phyloP scores from a whole-genome alignment of 768 basidiomycete genomes.

The Lactifluus pinguis region DNA sequence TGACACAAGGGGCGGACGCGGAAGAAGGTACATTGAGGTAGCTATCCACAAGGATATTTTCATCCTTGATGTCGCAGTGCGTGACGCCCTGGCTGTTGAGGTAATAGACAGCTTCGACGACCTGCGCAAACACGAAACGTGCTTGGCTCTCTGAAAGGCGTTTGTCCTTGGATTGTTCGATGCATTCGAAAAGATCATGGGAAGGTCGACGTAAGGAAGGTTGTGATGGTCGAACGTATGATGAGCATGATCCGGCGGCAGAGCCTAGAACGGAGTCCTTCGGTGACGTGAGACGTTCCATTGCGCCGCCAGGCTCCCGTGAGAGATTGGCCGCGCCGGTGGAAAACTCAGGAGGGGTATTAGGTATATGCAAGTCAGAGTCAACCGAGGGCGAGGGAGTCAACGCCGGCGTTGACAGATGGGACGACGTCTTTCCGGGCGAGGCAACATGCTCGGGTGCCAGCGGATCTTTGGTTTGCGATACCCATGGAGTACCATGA shows the following conservation, averaged over 20 bases:
- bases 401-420: conserved; percentile 17
- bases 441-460: not conserved
- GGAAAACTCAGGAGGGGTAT: conserved; percentile 15
- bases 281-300: not conserved
- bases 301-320: not conserved
- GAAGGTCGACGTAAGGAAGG: conserved; percentile 61
- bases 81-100: conserved; percentile 77
- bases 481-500: conserved; percentile 82
- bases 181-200: conserved; percentile 92
- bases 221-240: conserved; percentile 19
- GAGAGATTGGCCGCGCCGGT: not conserved
- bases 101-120: conserved; percentile 78
- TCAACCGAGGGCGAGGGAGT: conserved; percentile 18
- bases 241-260: not conserved
- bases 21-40: conserved; percentile 48
- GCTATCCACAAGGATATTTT: conserved; percentile 78
- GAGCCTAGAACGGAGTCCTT: not conserved
- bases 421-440: conserved; percentile 8
- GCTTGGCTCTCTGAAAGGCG: conserved; percentile 72
- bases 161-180: conserved; percentile 77
- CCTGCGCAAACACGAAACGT: conserved; percentile 76
- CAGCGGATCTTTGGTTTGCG: conserved; percentile 34
- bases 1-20: conserved; percentile 10
- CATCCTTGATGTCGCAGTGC: conserved; percentile 96
- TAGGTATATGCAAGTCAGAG: conserved; percentile 10